These are phyloP conservation scores for Tetrahymena thermophila DNA, from an alignment of 73 alveolate genomes.

Conservation along the genomic window DNA sequence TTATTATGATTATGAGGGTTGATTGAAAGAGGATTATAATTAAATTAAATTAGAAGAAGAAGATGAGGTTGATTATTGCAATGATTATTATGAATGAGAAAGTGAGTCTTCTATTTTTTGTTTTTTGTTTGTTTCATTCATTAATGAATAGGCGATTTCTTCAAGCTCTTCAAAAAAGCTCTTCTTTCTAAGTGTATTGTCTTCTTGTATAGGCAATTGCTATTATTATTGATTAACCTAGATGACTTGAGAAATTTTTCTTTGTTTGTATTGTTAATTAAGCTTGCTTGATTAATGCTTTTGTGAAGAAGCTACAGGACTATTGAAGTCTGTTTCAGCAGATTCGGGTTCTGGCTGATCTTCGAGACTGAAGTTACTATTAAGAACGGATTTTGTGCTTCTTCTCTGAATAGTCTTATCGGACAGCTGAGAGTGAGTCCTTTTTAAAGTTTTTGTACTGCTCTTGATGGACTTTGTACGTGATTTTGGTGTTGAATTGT, in stretches of 20 bases:
- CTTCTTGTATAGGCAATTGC: not conserved
- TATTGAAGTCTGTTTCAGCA: slow-evolving; percentile 2
- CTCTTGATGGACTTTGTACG: not conserved
- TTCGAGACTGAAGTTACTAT: not conserved
- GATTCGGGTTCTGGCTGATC: not conserved
- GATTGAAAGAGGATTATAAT: not conserved
- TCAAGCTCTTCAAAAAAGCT: not conserved
- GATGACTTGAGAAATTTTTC: not conserved
- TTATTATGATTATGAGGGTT: not conserved
- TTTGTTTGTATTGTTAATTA: not conserved
- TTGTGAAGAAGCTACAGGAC: not conserved
- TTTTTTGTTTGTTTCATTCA: not conserved
- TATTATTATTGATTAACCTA: not conserved
- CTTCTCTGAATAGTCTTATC: not conserved
- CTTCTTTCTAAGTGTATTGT: not conserved
- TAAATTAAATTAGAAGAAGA: not conserved
- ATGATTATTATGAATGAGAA: not conserved
- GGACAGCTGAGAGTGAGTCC: not conserved
- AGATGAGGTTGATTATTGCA: not conserved
- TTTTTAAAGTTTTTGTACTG: not conserved
- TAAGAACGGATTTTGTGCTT: not conserved
- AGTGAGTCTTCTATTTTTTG: not conserved
- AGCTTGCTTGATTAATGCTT: not conserved
- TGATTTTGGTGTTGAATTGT: not conserved
- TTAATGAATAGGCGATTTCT: not conserved